A percentile compares a stretch with the other conserved stretches of the same genome.
phyloP scores from a whole-genome alignment of 495 filamentous ascomycete genomes.

The Bacidia gigantensis region DNA sequence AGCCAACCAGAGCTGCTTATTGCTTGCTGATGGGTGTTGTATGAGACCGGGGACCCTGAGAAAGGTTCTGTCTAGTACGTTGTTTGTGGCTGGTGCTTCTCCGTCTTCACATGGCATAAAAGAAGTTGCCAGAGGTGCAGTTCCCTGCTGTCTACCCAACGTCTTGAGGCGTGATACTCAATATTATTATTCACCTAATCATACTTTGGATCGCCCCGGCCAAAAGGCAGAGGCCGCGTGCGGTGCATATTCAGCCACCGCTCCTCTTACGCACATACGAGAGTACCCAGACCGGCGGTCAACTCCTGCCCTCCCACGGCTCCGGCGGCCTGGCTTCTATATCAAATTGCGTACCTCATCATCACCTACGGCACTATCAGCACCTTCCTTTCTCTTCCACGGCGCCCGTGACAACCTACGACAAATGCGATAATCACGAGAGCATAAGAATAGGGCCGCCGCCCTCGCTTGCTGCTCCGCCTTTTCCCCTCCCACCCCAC shows the following conservation, averaged over 20 bases:
- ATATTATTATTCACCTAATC: neutral
- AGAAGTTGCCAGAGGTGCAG: neutral
- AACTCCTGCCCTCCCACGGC: neutral
- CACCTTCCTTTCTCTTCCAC: neutral
- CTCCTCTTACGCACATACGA: neutral
- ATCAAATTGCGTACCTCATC: neutral
- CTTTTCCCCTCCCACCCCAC: neutral
- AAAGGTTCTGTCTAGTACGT: neutral
- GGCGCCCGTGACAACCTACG: neutral
- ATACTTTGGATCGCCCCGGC: neutral
- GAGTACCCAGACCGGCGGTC: neutral
- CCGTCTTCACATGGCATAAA: neutral
- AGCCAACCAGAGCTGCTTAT: neutral
- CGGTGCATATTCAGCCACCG: neutral
- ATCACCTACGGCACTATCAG: neutral
- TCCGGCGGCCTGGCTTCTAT: neutral
- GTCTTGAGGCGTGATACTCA: neutral
- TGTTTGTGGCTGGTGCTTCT: neutral
- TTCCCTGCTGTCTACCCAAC: neutral
- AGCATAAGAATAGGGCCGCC: neutral
- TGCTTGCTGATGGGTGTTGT: neutral
- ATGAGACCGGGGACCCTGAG: neutral
- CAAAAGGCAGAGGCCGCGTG: neutral
- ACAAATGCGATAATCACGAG: neutral
- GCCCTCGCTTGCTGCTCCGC: neutral